Conservation (phyloP, 768 basidiomycete genomes). For the Russula emetica region DNA sequence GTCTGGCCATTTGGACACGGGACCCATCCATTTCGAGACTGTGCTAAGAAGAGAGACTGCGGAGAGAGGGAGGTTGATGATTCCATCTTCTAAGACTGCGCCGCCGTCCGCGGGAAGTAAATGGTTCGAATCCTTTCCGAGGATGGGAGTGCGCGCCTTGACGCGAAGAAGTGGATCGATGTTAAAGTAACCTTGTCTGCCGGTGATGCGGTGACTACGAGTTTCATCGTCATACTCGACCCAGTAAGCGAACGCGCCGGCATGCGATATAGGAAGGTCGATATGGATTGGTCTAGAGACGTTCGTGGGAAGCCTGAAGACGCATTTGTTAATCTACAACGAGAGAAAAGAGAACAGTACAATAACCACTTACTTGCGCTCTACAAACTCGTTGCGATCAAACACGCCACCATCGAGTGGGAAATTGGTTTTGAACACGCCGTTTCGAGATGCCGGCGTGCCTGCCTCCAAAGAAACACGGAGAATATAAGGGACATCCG, state of each 20-base stretch:
- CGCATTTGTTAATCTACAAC: background rate
- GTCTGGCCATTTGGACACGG: constrained; percentile 66
- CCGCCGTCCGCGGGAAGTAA: constrained; percentile 53
- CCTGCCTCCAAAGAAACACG: constrained; percentile 91
- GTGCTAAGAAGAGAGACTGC: constrained; percentile 85
- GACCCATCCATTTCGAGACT: constrained; percentile 98
- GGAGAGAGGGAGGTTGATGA: constrained; percentile 75
- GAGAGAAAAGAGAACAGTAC: constrained; percentile 2
- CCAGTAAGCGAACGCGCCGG: constrained; percentile 95
- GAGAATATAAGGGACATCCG: constrained; percentile 81
- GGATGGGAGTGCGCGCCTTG: constrained; percentile 69
- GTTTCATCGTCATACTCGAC: constrained; percentile 77
- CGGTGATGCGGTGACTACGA: constrained; percentile 61
- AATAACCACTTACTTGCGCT: constrained; percentile 60
- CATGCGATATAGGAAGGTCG: constrained; percentile 93
- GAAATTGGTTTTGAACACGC: constrained; percentile 94
- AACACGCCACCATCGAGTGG: constrained; percentile 90
- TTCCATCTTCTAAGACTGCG: constrained; percentile 45
- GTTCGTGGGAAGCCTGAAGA: constrained; percentile 69
- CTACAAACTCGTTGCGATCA: constrained; percentile 64
- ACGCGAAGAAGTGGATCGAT: constrained; percentile 84
- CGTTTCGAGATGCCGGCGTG: constrained; percentile 84
- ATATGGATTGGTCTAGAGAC: constrained; percentile 90
- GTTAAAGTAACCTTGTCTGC: constrained; percentile 92
- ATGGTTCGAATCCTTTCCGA: constrained; percentile 50